Base-by-base conservation (phyloP, 2,329 filamentous ascomycete species). In the Pseudocercospora macadamiae region DNA sequence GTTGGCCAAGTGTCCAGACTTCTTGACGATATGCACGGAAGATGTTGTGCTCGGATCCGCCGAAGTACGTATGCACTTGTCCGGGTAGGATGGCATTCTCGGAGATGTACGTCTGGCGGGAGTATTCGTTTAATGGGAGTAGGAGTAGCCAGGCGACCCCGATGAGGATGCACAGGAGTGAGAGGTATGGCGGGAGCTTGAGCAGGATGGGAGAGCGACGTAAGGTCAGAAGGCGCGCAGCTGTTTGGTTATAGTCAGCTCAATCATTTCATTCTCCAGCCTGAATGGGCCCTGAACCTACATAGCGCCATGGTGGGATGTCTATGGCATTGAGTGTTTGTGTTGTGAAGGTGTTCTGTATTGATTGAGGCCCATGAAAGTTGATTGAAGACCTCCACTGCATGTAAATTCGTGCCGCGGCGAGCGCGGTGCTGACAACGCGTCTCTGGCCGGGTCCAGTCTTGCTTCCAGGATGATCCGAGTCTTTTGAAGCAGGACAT, bases 31-130 rank as follows among this genome's bases (percentile, higher is more conserved):
- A 97, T 6, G 91, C 95, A 47, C 92, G 85, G 71, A 97, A 93
- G 64, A 97, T 86, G 75, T 97, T 90, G 79, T 97, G 93, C 73
- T 99, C 95, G 74, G 91, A 96, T 16, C 95, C 95, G 5, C 90
- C 88, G 73, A 99, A 99, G 76, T 99, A 99, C 1, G 95, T 96
- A 77, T 97, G 93, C 7, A 97, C 95, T 76, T 99, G 95, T 2
- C 93, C 95, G 0, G 95, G 95, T 12, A 99, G 81, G 30, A 99
- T 86, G 9, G 95, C 95, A 74, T 99, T 99, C 75, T 99, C 95
- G 42, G 93, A 97, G 58, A 99, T 95, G 75, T 99, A 99, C 1
- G 93, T 99, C 60, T 85, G 83, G 65, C 95, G 87, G 51, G 92
- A 96, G 79, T 97, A 96, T 66, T 93, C 85, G 75, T 97, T 85